These are phyloP conservation scores for Leptosphaerulina australis DNA, from an alignment of 2,329 filamentous ascomycete genomes.

Conservation along the genomic window DNA sequence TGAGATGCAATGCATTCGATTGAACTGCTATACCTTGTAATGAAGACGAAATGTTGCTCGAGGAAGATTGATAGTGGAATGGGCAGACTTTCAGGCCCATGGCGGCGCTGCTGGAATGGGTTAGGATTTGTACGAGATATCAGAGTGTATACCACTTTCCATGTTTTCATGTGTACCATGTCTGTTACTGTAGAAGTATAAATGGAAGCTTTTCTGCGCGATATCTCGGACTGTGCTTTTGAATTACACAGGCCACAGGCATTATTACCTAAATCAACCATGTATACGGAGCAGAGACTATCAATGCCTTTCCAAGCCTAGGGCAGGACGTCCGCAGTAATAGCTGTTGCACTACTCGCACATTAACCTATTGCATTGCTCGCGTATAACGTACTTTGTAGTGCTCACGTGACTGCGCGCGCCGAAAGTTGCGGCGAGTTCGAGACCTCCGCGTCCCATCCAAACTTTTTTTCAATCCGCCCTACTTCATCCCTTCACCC, in stretches of 20 bases:
- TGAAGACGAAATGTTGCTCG: slow-evolving; percentile 4
- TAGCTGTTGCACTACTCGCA: slow-evolving; percentile 14
- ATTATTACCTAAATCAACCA: no score
- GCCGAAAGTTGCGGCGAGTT: slow-evolving; percentile 27
- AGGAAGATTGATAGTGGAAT: not conserved
- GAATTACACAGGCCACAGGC: no score
- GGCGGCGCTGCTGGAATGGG: not conserved
- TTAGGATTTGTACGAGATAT: not conserved
- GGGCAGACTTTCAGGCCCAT: not conserved
- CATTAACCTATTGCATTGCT: not conserved
- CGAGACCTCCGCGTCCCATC: slow-evolving; percentile 25
- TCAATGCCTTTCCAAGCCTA: no score
- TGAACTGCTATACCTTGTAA: slow-evolving; percentile 14
- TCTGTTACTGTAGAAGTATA: slow-evolving; percentile 33
- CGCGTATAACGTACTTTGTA: no score
- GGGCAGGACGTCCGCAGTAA: not conserved
- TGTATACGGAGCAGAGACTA: no score
- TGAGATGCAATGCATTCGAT: slow-evolving; percentile 4
- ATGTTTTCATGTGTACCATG: slow-evolving; percentile 36
- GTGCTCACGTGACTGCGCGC: slow-evolving; percentile 27
- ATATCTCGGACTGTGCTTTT: no score
- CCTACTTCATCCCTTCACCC: not conserved
- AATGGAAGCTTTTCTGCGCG: slow-evolving; percentile 6
- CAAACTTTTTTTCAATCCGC: slow-evolving; percentile 24
- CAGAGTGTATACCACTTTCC: slow-evolving; percentile 6